Evolutionary conservation across 169 alveolate species (phyloP), one percentile per base, ranked within the genome.

Genomic region (Cryptosporidium baileyi): DNA sequence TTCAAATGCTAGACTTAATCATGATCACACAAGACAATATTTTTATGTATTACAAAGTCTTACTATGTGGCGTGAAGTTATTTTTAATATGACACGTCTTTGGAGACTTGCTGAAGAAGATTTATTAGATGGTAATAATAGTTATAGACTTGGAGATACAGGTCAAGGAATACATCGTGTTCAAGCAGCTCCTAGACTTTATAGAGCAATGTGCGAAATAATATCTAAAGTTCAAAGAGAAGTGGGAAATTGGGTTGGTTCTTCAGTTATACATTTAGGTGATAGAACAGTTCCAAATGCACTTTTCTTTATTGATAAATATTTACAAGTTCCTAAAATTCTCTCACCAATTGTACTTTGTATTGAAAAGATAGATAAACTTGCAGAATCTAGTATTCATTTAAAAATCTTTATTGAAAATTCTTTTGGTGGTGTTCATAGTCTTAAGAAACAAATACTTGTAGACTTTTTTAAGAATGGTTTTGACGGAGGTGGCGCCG

Each of bases 401-500:
- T 88, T 95, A 91, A 63, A 82, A 82, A 61, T 80, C 51, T 93
- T 91, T 90, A 91, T 91, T 45, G 95, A 92, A 59, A 92, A 85
- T 63, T 94, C 93, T 59, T 94, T 94, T 63, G 94, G 95, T 9
- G 96, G 97, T 13, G 93, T 93, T 44, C 54, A 62, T 52, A 79
- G 51, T 43, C 82, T 67, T 32, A 79, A 81, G 65, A 59, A 81
- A 92, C 80, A 88, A 40, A 96, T 96, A 63, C 90, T 96, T 38
- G 91, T 94, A 34, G 98, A 96, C 91, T 96, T 96, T 90, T 96
- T 96, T 90, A 90, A 96, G 40, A 97, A 96, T 80, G 98, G 96
- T 32, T 96, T 96, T 80, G 98, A 96, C 81, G 98, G 98, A 30
- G 92, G 96, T 52, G 98, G 98, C 13, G 98, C 96, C 26, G 98